phyloP scores from a whole-genome alignment of 23 red algal species.

The Gracilaria caudata region DNA sequence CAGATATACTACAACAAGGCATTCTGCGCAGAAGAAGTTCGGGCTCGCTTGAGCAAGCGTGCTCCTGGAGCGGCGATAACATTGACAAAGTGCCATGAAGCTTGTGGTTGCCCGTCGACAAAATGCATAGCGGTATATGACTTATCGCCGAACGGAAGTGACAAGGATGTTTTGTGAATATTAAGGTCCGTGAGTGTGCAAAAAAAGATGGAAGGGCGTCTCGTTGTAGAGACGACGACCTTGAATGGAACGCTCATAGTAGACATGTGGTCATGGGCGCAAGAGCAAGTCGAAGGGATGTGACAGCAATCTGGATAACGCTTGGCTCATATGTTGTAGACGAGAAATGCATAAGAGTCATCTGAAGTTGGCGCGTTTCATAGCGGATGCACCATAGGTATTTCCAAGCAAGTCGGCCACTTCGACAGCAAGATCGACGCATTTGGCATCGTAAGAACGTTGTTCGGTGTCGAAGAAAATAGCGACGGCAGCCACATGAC shows the following conservation, averaged over 20 bases:
- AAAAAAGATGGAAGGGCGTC: not conserved
- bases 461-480: slow-evolving; percentile 78
- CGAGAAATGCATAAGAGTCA: not conserved
- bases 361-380: slow-evolving; percentile 24
- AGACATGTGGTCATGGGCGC: not conserved
- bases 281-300: not conserved
- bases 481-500: slow-evolving; percentile 70
- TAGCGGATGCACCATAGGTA: slow-evolving; percentile 59
- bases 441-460: slow-evolving; percentile 66
- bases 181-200: not conserved
- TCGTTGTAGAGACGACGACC: not conserved
- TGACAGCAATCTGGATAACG: not conserved
- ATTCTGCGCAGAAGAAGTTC: not conserved
- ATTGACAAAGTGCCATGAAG: not conserved
- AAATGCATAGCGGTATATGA: slow-evolving; percentile 10
- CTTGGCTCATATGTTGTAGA: not conserved
- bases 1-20: slow-evolving; percentile 16
- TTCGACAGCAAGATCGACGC: slow-evolving; percentile 68
- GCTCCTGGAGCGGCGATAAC: slow-evolving; percentile 19
- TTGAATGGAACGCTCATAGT: not conserved
- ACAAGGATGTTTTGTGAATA: not conserved
- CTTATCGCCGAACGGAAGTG: not conserved
- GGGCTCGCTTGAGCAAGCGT: not conserved
- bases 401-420: slow-evolving; percentile 62
- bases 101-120: not conserved